Percentiles rank a stretch among this genome's conserved stretches.
Conservation (phyloP, 768 basidiomycete genomes). For the Galerina sulciceps region DNA sequence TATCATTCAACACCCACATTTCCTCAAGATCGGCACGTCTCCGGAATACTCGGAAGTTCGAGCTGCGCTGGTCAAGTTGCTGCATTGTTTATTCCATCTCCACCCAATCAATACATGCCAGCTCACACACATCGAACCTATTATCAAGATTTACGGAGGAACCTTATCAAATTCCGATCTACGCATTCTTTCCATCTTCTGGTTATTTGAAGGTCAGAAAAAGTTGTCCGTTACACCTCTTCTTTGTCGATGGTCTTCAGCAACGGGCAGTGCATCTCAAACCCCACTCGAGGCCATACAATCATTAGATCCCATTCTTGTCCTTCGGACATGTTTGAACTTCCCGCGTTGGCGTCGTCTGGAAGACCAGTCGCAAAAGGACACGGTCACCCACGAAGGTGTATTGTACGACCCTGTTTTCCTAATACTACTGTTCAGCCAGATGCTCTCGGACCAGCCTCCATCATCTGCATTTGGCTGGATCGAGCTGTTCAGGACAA, state of each 20-base stretch:
- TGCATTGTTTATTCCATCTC: conserved; percentile 71
- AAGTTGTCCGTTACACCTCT: conserved; percentile 67
- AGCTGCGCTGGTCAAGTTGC: conserved; percentile 53
- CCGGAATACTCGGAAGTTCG: conserved; percentile 34
- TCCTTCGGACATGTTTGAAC: conserved; percentile 71
- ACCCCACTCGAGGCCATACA: conserved; percentile 68
- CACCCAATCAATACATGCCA: conserved; percentile 88
- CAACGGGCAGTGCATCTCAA: conserved; percentile 43
- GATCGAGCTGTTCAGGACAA: conserved; percentile 86
- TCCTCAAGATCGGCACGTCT: conserved; percentile 50
- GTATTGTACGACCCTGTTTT: conserved; percentile 83
- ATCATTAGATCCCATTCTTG: conserved; percentile 66
- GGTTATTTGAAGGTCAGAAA: conserved; percentile 75
- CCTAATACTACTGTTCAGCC: conserved; percentile 65
- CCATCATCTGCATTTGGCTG: conserved; percentile 71
- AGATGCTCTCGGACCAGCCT: conserved; percentile 62
- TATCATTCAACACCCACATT: conserved; percentile 70
- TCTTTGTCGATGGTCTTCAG: conserved; percentile 67
- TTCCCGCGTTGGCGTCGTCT: conserved; percentile 72
- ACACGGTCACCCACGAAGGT: conserved; percentile 34
- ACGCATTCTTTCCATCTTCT: conserved; percentile 73
- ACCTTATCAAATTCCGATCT: conserved; percentile 70
- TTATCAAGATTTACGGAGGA: conserved; percentile 76
- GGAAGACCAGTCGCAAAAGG: conserved; percentile 35
- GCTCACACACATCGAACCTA: conserved; percentile 77